Conservation (phyloP, 768 basidiomycete species). For the Psilocybe cubensis region DNA sequence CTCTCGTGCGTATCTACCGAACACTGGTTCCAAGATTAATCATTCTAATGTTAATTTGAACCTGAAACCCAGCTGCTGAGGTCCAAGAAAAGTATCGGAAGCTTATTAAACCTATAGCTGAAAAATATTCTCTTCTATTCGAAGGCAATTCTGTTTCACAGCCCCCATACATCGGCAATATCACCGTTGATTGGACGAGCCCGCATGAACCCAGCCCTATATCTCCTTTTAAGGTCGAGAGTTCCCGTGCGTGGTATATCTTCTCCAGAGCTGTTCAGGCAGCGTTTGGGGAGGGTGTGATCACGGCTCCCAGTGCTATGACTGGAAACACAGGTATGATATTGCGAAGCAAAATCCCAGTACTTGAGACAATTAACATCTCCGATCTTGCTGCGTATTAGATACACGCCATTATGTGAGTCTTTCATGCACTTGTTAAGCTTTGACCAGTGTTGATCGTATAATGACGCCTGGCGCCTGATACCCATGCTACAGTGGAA, state of each 20-base stretch:
- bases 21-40: too few relatives aligned
- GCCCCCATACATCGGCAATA: conserved; percentile 27
- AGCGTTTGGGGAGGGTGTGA: conserved; percentile 26
- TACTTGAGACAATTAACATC: too few relatives aligned
- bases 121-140: conserved; percentile 27
- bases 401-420: conserved; percentile 35
- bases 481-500: conserved; percentile 24
- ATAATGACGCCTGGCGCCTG: too few relatives aligned
- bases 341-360: not conserved
- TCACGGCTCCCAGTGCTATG: conserved; percentile 33
- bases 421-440: not conserved
- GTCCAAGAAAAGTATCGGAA: conserved; percentile 19
- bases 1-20: conserved; percentile 22
- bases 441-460: not conserved
- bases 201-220: conserved; percentile 29
- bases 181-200: conserved; percentile 21
- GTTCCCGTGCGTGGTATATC: conserved; percentile 26
- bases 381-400: conserved; percentile 4
- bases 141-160: conserved; percentile 22
- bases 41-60: too few relatives aligned
- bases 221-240: conserved; percentile 21
- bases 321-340: conserved; percentile 32
- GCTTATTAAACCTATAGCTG: conserved; percentile 27
- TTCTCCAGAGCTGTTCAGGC: conserved; percentile 31
- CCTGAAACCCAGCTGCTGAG: conserved; percentile 16